Conservation (phyloP, 2,329 filamentous ascomycete genomes). For the Lasiodiplodia gonubiensis region DNA sequence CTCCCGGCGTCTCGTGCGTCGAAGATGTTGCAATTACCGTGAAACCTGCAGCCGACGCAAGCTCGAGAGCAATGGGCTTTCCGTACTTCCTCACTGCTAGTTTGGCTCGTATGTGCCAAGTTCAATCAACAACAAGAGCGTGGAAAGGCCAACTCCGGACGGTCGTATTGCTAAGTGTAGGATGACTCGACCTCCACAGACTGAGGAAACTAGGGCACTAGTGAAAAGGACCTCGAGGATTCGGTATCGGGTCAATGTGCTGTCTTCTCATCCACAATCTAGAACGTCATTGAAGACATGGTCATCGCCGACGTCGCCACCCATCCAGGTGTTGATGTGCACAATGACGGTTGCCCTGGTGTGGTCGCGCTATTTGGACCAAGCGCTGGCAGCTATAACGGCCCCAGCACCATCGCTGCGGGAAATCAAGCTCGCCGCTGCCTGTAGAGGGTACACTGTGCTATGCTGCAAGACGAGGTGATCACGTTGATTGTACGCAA, state of each 20-base stretch:
- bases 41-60: slow-evolving; percentile 55
- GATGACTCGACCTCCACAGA: neutral
- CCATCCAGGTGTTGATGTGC: slow-evolving; percentile 30
- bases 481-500: slow-evolving; percentile 25
- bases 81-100: neutral
- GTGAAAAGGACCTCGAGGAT: slow-evolving; percentile 41
- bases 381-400: slow-evolving; percentile 27
- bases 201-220: slow-evolving; percentile 39
- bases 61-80: slow-evolving; percentile 28
- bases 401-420: slow-evolving; percentile 35
- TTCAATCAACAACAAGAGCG: no score
- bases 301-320: slow-evolving; percentile 32
- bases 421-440: slow-evolving; percentile 26
- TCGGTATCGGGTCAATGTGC: slow-evolving; percentile 50
- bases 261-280: slow-evolving; percentile 43
- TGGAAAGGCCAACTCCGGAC: no score
- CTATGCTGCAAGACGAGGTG: slow-evolving; percentile 21
- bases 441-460: neutral
- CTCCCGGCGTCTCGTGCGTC: slow-evolving; percentile 56
- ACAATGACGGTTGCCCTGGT: slow-evolving; percentile 30
- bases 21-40: slow-evolving; percentile 59
- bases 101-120: no score
- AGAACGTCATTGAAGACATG: neutral
- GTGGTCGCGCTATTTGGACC: slow-evolving; percentile 27
- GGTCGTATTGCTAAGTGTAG: no score